Evolutionary conservation across 2,329 filamentous ascomycete species (phyloP).

Genomic region (Periconia digitata): DNA sequence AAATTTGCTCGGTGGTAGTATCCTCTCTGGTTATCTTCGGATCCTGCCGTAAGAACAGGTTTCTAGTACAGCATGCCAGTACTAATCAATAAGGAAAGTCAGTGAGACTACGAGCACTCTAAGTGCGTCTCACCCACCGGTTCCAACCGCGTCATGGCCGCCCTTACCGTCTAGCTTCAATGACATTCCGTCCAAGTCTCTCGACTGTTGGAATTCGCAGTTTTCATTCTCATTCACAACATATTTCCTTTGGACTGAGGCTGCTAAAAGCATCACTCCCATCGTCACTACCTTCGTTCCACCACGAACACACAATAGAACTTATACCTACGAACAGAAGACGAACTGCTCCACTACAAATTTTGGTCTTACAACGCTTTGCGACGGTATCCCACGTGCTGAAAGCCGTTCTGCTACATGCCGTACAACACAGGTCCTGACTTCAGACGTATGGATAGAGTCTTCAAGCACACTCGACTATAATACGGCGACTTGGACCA

Average conservation of each 20-base stretch:
- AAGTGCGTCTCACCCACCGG: background rate
- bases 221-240: background rate
- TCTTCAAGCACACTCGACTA: background rate
- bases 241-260: background rate
- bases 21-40: too few relatives aligned
- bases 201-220: background rate
- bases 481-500: conserved; percentile 1
- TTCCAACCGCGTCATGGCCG: conserved; percentile 1
- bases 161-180: background rate
- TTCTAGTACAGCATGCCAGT: too few relatives aligned
- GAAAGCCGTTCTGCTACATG: background rate
- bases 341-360: background rate
- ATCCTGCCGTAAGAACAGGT: too few relatives aligned
- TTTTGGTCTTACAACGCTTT: background rate
- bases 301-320: background rate
- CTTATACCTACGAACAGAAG: background rate
- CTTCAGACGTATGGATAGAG: background rate
- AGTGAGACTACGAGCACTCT: too few relatives aligned
- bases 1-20: too few relatives aligned
- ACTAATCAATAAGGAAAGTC: too few relatives aligned
- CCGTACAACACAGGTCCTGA: background rate
- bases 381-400: background rate
- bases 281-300: background rate
- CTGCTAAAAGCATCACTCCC: background rate
- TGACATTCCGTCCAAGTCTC: background rate